A percentile compares a stretch with the other conserved stretches of the same genome.
These are phyloP conservation scores for Taiwanofungus camphoratus DNA, from an alignment of 1,284 basidiomycete genomes.

Conservation along the genomic window DNA sequence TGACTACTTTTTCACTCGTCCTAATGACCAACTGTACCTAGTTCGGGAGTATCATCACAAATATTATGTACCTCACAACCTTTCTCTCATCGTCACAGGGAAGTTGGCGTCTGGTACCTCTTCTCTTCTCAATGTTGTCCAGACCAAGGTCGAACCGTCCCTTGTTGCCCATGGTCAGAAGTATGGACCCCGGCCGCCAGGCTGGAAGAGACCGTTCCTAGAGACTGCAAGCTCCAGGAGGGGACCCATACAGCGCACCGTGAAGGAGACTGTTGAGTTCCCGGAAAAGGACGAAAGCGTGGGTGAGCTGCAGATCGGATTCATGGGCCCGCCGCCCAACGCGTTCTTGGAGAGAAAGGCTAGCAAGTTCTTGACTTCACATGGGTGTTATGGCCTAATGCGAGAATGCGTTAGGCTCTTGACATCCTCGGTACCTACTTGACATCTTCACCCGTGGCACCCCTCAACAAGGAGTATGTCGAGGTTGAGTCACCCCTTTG, in stretches of 20 bases:
- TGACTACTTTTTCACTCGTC: conserved; percentile 4
- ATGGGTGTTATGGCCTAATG: conserved; percentile 3
- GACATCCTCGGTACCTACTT: conserved; percentile 87
- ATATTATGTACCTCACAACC: conserved; percentile 95
- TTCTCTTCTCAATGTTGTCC: conserved; percentile 71
- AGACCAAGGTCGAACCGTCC: conserved; percentile 77
- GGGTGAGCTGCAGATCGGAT: conserved; percentile 82
- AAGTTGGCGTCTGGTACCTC: conserved; percentile 68
- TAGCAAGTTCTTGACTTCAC: conserved; percentile 12
- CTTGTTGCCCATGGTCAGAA: conserved; percentile 73
- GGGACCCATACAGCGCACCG: conserved; percentile 47
- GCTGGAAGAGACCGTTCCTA: conserved; percentile 93
- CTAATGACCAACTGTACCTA: conserved; percentile 26
- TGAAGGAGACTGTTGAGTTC: conserved; percentile 77
- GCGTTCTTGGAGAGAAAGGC: conserved; percentile 78
- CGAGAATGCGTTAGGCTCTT: conserved; percentile 51
- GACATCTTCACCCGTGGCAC: conserved; percentile 84
- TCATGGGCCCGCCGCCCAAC: conserved; percentile 73
- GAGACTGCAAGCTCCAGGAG: conserved; percentile 78
- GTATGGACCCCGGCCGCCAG: conserved; percentile 59
- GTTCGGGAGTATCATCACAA: conserved; percentile 87
- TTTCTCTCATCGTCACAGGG: conserved; percentile 79
- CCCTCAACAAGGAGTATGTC: conserved; percentile 89
- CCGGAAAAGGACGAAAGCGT: conserved; percentile 98
- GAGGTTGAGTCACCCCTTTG: conserved; percentile 91